phyloP scores from a whole-genome alignment of 345 rosid genomes.

The Geranium brycei region DNA sequence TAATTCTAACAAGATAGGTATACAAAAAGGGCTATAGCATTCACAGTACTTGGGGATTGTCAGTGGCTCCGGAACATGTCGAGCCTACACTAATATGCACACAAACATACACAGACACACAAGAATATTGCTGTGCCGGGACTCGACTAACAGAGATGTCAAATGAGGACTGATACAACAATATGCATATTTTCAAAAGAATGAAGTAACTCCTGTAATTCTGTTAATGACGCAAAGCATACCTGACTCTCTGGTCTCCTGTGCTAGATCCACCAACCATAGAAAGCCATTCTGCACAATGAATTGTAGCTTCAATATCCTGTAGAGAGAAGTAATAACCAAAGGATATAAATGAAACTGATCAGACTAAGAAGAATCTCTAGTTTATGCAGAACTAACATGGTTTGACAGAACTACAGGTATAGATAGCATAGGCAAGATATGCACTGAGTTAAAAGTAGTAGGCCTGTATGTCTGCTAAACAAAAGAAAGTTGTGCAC shows the following conservation, averaged over 20 bases:
- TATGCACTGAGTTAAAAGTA: neutral
- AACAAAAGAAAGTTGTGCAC: neutral
- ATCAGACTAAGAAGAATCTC: neutral
- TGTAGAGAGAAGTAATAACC: conserved; percentile 29
- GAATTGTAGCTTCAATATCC: conserved; percentile 99
- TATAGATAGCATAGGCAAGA: neutral
- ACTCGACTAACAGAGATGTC: neutral
- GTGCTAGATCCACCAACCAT: conserved; percentile 97
- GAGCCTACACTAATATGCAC: neutral
- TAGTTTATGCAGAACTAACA: neutral
- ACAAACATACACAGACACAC: neutral
- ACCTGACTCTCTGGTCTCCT: conserved; percentile 92
- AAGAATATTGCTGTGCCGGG: neutral
- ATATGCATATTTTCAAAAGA: neutral
- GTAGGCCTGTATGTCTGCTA: neutral
- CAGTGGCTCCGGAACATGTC: neutral
- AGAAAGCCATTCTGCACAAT: conserved; percentile 99
- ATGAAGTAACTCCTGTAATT: neutral
- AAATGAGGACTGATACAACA: neutral
- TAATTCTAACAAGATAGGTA: no score
- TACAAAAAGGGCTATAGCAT: neutral
- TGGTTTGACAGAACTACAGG: neutral
- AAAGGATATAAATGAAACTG: conserved; percentile 6
- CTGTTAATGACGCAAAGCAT: conserved; percentile 3
- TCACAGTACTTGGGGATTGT: neutral